Conservation (phyloP, 2,329 filamentous ascomycete species). For the Thermochaetoides dissita region DNA sequence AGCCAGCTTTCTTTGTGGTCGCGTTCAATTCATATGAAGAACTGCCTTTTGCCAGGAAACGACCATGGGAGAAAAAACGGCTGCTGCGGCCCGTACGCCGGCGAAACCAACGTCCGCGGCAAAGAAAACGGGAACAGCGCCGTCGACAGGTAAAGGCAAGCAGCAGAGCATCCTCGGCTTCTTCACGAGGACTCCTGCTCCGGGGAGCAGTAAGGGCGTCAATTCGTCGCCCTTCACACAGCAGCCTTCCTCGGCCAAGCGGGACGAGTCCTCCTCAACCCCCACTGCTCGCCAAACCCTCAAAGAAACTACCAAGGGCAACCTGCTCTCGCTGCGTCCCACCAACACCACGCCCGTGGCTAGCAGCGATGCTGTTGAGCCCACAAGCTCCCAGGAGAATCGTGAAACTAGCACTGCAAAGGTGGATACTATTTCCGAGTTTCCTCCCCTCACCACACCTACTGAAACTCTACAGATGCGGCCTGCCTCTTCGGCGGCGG, state of each 20-base stretch:
- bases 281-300: constrained; percentile 17
- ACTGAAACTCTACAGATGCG: constrained; percentile 23
- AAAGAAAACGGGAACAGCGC: constrained; percentile 29
- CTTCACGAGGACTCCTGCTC: constrained; percentile 48
- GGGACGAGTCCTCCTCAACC: constrained; percentile 18
- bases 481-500: too few relatives aligned
- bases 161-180: constrained; percentile 68
- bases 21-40: neutral
- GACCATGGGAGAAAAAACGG: constrained; percentile 16
- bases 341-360: constrained; percentile 53
- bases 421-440: constrained; percentile 1
- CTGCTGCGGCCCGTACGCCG: constrained; percentile 22
- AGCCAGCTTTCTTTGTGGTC: neutral
- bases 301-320: constrained; percentile 35
- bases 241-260: constrained; percentile 16
- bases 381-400: constrained; percentile 55
- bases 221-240: constrained; percentile 16
- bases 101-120: constrained; percentile 20
- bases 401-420: constrained; percentile 32
- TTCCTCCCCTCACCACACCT: constrained; percentile 26
- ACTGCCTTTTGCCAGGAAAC: too few relatives aligned
- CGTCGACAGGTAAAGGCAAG: constrained; percentile 31
- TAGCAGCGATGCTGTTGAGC: constrained; percentile 62
- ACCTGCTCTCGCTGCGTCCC: constrained; percentile 26
- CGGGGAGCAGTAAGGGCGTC: constrained; percentile 24